Percentiles rank a stretch among this genome's conserved stretches.
These are phyloP conservation scores for Gracilaria vermiculophylla DNA, from an alignment of 23 red algal species.

Conservation along the genomic window DNA sequence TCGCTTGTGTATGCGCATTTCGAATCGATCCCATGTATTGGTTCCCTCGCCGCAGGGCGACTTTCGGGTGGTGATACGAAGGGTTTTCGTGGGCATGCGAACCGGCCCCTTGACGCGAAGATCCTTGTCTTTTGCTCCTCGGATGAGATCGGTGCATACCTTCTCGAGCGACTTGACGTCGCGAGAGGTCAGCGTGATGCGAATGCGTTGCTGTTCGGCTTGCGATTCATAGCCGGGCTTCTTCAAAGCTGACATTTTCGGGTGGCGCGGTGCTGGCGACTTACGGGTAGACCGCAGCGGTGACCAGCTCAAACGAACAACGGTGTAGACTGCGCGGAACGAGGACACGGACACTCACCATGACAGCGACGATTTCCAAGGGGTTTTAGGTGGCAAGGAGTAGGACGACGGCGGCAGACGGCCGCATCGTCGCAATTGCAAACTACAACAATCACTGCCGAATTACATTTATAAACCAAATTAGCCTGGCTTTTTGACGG, in stretches of 20 bases:
- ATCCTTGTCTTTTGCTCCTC: constrained; percentile 82
- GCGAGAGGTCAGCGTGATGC: constrained; percentile 88
- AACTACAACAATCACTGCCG: too few species aligned
- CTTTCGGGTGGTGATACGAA: constrained; percentile 91
- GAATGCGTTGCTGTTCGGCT: constrained; percentile 79
- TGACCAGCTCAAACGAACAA: constrained; percentile 51
- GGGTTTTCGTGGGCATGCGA: constrained; percentile 88
- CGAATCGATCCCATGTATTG: constrained; percentile 99
- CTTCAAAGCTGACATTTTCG: constrained; percentile 70
- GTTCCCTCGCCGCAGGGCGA: constrained; percentile 98
- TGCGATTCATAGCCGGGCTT: constrained; percentile 77
- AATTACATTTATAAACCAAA: too few species aligned
- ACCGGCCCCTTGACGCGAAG: constrained; percentile 92
- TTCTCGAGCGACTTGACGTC: constrained; percentile 90
- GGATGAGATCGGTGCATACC: constrained; percentile 87
- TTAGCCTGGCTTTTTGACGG: too few species aligned
- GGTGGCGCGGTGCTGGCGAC: constrained; percentile 29
- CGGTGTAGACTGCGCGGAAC: too few species aligned
- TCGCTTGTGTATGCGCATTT: constrained; percentile 98
- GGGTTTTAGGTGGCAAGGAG: too few species aligned
- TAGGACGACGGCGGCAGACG: too few species aligned
- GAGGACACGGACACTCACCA: too few species aligned
- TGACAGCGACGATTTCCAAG: too few species aligned
- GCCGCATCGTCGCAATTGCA: too few species aligned
- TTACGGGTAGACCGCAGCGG: constrained; percentile 61